phyloP scores from a whole-genome alignment of 495 filamentous ascomycete genomes.

The Hypoxylon lienhwacheense region DNA sequence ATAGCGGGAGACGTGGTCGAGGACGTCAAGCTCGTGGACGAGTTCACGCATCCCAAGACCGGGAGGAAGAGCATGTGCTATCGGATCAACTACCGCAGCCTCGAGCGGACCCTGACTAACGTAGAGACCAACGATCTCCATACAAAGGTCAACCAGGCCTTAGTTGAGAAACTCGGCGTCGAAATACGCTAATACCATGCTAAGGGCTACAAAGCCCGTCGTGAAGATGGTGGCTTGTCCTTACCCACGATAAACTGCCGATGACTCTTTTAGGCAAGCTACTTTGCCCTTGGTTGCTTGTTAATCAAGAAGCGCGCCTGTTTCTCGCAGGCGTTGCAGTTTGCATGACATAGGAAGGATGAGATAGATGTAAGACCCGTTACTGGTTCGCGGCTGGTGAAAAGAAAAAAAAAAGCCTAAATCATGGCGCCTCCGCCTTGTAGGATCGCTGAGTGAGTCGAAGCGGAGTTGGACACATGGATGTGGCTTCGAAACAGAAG shows the following conservation, averaged over 20 bases:
- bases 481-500: too few relatives aligned
- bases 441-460: too few relatives aligned
- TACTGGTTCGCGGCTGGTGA: conserved; percentile 5
- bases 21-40: conserved; percentile 76
- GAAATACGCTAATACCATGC: conserved; percentile 66
- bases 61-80: conserved; percentile 84
- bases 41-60: conserved; percentile 88
- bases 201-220: neutral
- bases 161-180: conserved; percentile 73
- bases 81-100: conserved; percentile 84
- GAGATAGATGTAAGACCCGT: too few relatives aligned
- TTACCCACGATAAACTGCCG: conserved; percentile 1
- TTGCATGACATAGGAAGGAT: conserved; percentile 17
- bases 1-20: conserved; percentile 82
- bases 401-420: too few relatives aligned
- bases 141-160: conserved; percentile 57
- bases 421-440: too few relatives aligned
- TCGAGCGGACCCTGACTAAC: conserved; percentile 86
- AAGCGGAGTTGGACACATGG: too few relatives aligned
- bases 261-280: conserved; percentile 13
- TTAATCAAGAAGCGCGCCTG: conserved; percentile 17
- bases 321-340: neutral
- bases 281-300: conserved; percentile 12
- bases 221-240: neutral
- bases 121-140: conserved; percentile 77